Conservation (phyloP, 1,139 yeast species). For the Groenewaldozyma auringiensis region DNA sequence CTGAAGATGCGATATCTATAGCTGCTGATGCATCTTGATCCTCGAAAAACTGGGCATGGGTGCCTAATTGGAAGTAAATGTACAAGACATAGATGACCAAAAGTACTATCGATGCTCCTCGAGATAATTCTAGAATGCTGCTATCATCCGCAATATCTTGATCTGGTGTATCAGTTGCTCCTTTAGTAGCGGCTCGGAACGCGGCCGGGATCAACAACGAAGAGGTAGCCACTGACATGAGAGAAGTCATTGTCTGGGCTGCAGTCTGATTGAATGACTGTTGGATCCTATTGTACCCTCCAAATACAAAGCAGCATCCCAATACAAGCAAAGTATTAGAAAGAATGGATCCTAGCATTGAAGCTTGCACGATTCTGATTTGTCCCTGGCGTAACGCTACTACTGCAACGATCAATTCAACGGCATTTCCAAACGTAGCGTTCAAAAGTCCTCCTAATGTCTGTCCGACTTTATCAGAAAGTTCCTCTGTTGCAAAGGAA, state of each 20-base stretch:
- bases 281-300: conserved; percentile 79
- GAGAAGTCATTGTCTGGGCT: conserved; percentile 94
- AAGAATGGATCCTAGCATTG: conserved; percentile 90
- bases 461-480: conserved; percentile 76
- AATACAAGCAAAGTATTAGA: conserved; percentile 81
- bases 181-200: conserved; percentile 75
- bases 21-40: conserved; percentile 31
- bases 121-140: conserved; percentile 64
- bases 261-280: conserved; percentile 92
- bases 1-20: conserved; percentile 4
- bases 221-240: conserved; percentile 84
- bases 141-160: conserved; percentile 29
- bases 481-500: conserved; percentile 89
- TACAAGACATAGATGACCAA: conserved; percentile 72
- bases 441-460: conserved; percentile 88
- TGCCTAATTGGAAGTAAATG: conserved; percentile 77
- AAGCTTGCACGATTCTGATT: conserved; percentile 85
- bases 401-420: conserved; percentile 83
- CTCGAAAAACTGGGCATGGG: conserved; percentile 65
- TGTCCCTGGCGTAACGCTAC: conserved; percentile 83
- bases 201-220: conserved; percentile 93
- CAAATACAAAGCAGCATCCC: conserved; percentile 93
- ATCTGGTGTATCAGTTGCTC: conserved; percentile 26
- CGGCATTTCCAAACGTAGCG: conserved; percentile 95
- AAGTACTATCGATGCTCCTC: conserved; percentile 79